phyloP scores from a whole-genome alignment of 2,329 filamentous ascomycete genomes.

The Colletotrichum tropicale region DNA sequence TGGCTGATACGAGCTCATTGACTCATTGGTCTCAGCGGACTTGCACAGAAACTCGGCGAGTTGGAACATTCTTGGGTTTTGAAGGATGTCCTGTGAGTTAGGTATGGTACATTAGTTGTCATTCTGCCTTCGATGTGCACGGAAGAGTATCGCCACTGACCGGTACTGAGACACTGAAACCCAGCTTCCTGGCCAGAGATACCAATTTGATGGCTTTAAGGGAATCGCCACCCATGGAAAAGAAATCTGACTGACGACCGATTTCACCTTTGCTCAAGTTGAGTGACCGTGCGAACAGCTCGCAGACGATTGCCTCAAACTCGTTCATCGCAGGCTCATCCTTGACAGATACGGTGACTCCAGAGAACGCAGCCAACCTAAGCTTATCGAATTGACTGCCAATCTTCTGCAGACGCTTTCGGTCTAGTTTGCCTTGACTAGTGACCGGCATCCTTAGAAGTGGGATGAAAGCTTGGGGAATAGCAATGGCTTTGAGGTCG shows the following conservation, averaged over 20 bases:
- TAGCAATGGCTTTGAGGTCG: neutral
- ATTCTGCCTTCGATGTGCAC: neutral
- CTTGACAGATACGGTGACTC: fast-evolving
- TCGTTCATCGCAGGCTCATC: neutral
- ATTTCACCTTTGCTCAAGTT: neutral
- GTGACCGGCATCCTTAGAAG: neutral
- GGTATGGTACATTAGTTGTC: neutral
- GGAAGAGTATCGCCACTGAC: neutral
- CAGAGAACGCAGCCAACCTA: neutral
- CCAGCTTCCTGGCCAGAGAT: neutral
- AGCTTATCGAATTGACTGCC: neutral
- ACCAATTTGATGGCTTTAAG: neutral
- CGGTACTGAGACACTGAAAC: neutral
- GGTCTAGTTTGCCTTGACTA: neutral
- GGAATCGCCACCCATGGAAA: neutral
- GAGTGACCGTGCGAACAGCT: neutral
- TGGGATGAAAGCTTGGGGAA: neutral
- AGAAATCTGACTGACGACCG: neutral
- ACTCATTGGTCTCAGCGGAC: neutral
- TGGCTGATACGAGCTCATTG: neutral
- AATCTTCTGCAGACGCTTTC: neutral
- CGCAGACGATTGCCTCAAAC: neutral
- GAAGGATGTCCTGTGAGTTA: neutral
- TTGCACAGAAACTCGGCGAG: neutral
- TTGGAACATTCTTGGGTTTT: neutral